These are phyloP conservation scores for Daldinia sp. DNA, from an alignment of 2,329 filamentous ascomycete genomes.

Conservation along the genomic window DNA sequence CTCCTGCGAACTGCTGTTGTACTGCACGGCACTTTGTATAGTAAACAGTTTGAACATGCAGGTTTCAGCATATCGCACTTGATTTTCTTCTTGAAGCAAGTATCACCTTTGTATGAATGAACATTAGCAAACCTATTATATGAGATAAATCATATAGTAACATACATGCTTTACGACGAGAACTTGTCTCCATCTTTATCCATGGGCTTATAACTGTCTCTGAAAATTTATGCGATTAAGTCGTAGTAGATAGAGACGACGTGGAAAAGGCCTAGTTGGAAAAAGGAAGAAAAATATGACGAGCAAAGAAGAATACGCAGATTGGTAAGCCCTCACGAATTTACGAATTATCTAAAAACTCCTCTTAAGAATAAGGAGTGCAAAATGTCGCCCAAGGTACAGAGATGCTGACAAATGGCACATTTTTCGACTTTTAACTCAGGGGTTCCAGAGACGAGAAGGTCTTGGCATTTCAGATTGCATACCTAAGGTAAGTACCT, in stretches of 20 bases:
- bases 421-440: not conserved
- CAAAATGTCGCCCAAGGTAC: too few species aligned
- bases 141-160: not conserved
- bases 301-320: not conserved
- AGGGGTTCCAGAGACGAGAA: not conserved
- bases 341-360: not conserved
- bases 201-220: not conserved
- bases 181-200: constrained; percentile 42
- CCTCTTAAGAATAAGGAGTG: not conserved
- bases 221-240: not conserved
- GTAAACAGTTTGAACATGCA: constrained; percentile 53
- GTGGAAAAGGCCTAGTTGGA: not conserved
- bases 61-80: constrained; percentile 57
- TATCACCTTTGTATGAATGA: constrained; percentile 40
- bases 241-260: not conserved
- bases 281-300: not conserved
- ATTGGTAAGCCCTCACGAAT: not conserved
- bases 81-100: constrained; percentile 57
- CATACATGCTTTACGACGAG: constrained; percentile 42
- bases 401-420: not conserved
- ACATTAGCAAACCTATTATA: not conserved
- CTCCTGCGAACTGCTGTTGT: constrained; percentile 46
- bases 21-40: constrained; percentile 53
- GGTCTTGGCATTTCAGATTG: not conserved
- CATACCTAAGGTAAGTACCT: too few species aligned